Evolutionary conservation across 2,329 filamentous ascomycete genomes (phyloP).

Genomic region (Colletotrichum siamense): DNA sequence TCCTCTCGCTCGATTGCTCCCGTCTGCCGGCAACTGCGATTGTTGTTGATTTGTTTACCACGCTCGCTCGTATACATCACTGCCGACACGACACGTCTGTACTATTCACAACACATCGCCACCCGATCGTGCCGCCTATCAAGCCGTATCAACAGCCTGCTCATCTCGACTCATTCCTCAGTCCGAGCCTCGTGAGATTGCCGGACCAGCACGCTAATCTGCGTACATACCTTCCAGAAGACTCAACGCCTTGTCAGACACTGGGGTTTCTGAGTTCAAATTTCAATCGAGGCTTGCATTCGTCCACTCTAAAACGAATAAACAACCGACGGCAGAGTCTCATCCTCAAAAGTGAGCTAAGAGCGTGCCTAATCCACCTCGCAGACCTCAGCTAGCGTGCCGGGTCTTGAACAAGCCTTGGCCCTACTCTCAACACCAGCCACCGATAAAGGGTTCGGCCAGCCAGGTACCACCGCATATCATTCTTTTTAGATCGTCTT

Average conservation of each 20-base stretch:
- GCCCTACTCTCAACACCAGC: slow-evolving; percentile 8
- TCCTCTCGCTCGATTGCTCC: background rate
- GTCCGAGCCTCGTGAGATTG: slow-evolving; percentile 8
- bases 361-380: background rate
- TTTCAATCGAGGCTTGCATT: background rate
- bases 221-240: slow-evolving; percentile 8
- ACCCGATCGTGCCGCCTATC: background rate
- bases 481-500: slow-evolving; percentile 4
- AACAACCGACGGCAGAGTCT: background rate
- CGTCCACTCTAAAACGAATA: background rate
- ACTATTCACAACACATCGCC: background rate
- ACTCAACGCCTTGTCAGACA: background rate
- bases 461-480: slow-evolving; percentile 11
- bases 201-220: background rate
- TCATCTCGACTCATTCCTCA: slow-evolving; percentile 17
- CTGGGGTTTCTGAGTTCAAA: background rate
- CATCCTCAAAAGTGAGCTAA: background rate
- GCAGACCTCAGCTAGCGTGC: background rate
- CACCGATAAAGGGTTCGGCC: slow-evolving; percentile 13
- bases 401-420: slow-evolving; percentile 12
- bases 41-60: slow-evolving; percentile 6
- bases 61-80: background rate
- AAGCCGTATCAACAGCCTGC: background rate
- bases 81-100: background rate
- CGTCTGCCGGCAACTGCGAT: background rate